These are phyloP conservation scores for Leishmania tarentolae DNA, from an alignment of 208 protist genomes.

Conservation along the genomic window DNA sequence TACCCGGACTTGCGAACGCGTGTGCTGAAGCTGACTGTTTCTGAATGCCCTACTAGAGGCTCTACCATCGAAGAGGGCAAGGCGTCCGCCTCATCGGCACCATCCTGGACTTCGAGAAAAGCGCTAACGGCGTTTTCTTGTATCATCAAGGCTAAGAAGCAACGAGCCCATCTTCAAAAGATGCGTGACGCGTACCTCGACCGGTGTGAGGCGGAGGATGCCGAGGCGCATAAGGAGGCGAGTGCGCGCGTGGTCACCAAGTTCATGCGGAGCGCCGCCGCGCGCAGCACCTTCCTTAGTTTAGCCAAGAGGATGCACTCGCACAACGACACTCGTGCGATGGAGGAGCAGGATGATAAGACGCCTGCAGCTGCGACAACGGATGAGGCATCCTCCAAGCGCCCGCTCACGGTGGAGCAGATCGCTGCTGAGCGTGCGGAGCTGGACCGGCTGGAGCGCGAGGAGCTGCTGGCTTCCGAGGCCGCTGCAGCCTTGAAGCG, in stretches of 20 bases:
- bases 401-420: constrained; percentile 3
- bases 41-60: neutral
- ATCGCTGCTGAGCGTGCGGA: neutral
- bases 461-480: neutral
- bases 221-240: constrained; percentile 14
- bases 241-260: constrained; percentile 23
- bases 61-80: neutral
- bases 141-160: constrained; percentile 25
- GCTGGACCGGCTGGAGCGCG: neutral
- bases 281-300: constrained; percentile 13
- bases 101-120: neutral
- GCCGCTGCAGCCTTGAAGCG: neutral
- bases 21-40: neutral
- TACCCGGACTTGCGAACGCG: constrained; percentile 9
- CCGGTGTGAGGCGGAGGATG: constrained; percentile 8
- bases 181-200: constrained; percentile 28
- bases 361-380: neutral
- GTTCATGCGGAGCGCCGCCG: constrained; percentile 28
- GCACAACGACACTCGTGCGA: constrained; percentile 27
- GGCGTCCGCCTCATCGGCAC: neutral
- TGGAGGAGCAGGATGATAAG: constrained; percentile 19
- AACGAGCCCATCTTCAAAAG: constrained; percentile 10
- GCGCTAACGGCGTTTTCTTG: constrained; percentile 4
- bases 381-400: neutral
- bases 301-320: constrained; percentile 3